A percentile compares a stretch with the other conserved stretches of the same genome.
phyloP scores from a whole-genome alignment of 805 yeast genomes.

The Candida silvicultrix region DNA sequence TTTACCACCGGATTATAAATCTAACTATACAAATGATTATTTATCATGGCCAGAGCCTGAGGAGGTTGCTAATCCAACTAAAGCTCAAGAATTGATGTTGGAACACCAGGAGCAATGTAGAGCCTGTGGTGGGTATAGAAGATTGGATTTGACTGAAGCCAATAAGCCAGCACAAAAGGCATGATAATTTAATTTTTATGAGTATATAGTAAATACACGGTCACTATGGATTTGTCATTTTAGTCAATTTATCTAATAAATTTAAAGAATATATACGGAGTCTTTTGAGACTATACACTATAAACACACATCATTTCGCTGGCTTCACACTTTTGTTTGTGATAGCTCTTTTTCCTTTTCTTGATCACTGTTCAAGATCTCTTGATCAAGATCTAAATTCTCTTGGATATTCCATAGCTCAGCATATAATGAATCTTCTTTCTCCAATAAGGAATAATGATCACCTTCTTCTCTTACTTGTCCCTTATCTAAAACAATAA shows the following conservation, averaged over 20 bases:
- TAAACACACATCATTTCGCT: too few relatives aligned
- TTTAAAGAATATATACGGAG: too few relatives aligned
- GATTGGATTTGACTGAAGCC: conserved; percentile 22
- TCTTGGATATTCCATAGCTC: conserved; percentile 93
- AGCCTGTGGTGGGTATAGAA: conserved; percentile 41
- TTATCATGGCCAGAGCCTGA: conserved; percentile 43
- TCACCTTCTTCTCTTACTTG: conserved; percentile 82
- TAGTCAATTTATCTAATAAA: too few relatives aligned
- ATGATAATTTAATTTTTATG: too few relatives aligned
- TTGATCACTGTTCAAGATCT: conserved; percentile 25
- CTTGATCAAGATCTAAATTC: conserved; percentile 46
- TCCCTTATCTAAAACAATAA: conserved; percentile 80
- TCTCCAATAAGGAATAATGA: conserved; percentile 54
- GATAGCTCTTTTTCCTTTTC: conserved; percentile 1
- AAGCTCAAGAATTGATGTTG: conserved; percentile 42
- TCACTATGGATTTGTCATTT: too few relatives aligned
- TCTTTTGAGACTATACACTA: too few relatives aligned
- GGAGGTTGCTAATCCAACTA: conserved; percentile 39
- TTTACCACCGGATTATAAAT: conserved; percentile 39
- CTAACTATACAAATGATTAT: conserved; percentile 47
- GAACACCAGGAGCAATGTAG: conserved; percentile 40
- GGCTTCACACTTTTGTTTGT: too few relatives aligned
- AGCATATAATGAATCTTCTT: conserved; percentile 57
- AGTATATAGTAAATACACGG: too few relatives aligned
- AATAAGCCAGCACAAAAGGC: neutral